A percentile compares a stretch with the other conserved stretches of the same genome.
These are phyloP conservation scores for Gleditsia sinensis DNA, from an alignment of 306 rosid genomes.

Conservation along the genomic window DNA sequence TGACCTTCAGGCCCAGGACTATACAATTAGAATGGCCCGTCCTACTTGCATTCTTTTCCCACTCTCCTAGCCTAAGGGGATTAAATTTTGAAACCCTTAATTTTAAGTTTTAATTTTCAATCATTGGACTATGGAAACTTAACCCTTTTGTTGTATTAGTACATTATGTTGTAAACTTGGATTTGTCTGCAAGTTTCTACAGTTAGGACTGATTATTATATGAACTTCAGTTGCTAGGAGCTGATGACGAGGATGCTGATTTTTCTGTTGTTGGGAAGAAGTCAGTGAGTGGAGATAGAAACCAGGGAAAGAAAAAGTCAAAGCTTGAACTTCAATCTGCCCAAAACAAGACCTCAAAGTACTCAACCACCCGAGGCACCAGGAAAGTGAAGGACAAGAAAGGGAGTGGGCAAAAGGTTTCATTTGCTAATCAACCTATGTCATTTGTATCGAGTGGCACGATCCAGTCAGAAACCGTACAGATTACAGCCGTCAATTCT, in stretches of 20 bases:
- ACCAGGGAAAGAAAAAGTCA: slow-evolving; percentile 44
- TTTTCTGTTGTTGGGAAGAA: slow-evolving; percentile 55
- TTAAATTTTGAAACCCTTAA: slow-evolving; percentile 9
- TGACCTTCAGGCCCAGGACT: not conserved
- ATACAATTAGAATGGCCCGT: not conserved
- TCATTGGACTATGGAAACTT: not conserved
- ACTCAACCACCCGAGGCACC: slow-evolving; percentile 42
- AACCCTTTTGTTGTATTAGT: not conserved
- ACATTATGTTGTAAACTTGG: not conserved
- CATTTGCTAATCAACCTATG: slow-evolving; percentile 69
- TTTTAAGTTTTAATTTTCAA: slow-evolving; percentile 7
- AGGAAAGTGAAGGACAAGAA: slow-evolving; percentile 50
- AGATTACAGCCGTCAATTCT: slow-evolving; percentile 32
- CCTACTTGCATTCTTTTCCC: not conserved
- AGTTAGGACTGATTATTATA: slow-evolving; percentile 19
- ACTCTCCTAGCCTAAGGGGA: not conserved
- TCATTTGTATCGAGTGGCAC: slow-evolving; percentile 78
- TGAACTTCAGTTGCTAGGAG: slow-evolving; percentile 67
- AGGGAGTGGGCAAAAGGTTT: slow-evolving; percentile 45
- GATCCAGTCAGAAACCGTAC: slow-evolving; percentile 52
- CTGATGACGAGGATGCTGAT: slow-evolving; percentile 63
- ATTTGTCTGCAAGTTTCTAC: not conserved
- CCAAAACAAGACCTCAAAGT: slow-evolving; percentile 42
- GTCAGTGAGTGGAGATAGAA: slow-evolving; percentile 38
- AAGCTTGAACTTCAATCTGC: slow-evolving; percentile 42